Percentiles rank a stretch among this genome's conserved stretches.
Evolutionary conservation across 345 rosid species (phyloP).

Genomic region (Hibiscus trionum): DNA sequence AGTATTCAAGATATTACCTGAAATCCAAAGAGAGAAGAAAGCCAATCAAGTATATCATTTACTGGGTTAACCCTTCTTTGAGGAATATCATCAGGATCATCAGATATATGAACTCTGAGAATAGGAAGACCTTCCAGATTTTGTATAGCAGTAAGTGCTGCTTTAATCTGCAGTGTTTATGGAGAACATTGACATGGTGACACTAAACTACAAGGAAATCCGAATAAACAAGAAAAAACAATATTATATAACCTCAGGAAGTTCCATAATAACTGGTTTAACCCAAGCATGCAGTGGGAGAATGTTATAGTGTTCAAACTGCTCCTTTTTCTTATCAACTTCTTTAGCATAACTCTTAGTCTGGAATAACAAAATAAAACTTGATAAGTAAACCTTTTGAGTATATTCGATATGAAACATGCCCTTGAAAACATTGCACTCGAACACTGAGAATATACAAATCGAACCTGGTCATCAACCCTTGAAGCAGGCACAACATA

Average conservation of each 20-base stretch:
- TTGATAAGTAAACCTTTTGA: slow-evolving; percentile 10
- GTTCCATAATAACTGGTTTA: slow-evolving; percentile 26
- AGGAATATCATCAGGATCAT: too few species aligned
- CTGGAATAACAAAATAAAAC: slow-evolving; percentile 31
- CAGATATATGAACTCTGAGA: too few species aligned
- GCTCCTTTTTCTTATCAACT: slow-evolving; percentile 55
- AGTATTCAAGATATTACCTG: too few species aligned
- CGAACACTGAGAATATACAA: slow-evolving; percentile 4
- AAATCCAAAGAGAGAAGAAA: too few species aligned
- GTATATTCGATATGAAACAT: neutral
- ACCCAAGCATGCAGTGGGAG: slow-evolving; percentile 38
- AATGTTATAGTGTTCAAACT: slow-evolving; percentile 60
- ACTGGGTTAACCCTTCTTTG: too few species aligned
- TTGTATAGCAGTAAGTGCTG: slow-evolving; percentile 54
- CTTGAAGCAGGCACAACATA: slow-evolving; percentile 39
- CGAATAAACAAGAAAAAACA: neutral
- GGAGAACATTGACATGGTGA: slow-evolving; percentile 5
- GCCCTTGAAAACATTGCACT: slow-evolving; percentile 4
- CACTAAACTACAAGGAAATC: neutral
- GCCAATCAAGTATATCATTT: too few species aligned
- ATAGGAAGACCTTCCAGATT: slow-evolving; percentile 22
- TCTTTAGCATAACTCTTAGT: slow-evolving; percentile 47
- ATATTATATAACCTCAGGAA: slow-evolving; percentile 65
- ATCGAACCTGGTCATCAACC: slow-evolving; percentile 53
- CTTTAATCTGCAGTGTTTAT: slow-evolving; percentile 52